Conservation (phyloP, 2,329 filamentous ascomycete genomes). For the Lecanicillium sp. region DNA sequence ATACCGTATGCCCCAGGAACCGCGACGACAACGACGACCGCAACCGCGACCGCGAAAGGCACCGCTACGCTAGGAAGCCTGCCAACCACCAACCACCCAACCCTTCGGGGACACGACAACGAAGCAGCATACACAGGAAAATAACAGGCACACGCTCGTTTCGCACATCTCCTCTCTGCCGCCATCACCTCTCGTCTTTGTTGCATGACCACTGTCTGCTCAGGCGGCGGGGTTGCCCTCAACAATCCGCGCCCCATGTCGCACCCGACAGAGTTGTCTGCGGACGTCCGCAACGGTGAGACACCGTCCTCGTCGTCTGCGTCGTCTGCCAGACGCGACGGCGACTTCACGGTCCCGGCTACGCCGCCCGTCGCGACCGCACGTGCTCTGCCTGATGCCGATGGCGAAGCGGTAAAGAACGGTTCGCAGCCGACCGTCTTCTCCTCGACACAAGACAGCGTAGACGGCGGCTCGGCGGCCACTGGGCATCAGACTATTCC, state of each 20-base stretch:
- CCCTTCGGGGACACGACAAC: too few species aligned
- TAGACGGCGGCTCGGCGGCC: neutral
- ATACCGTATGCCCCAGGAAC: too few species aligned
- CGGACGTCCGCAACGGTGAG: constrained; percentile 4
- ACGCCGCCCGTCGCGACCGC: constrained; percentile 7
- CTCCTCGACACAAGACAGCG: neutral
- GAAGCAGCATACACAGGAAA: too few species aligned
- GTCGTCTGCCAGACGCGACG: constrained; percentile 8
- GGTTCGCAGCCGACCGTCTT: neutral
- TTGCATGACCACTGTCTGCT: neutral
- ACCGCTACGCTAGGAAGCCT: neutral
- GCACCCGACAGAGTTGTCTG: constrained; percentile 6
- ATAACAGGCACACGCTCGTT: too few species aligned
- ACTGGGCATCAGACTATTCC: constrained; percentile 6
- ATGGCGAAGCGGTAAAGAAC: neutral
- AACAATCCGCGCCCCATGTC: constrained; percentile 11
- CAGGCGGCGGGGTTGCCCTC: constrained; percentile 9
- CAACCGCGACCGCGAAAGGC: neutral
- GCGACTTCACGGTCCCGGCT: constrained; percentile 7
- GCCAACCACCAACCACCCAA: neutral
- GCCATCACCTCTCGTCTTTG: too few species aligned
- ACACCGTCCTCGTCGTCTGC: constrained; percentile 7
- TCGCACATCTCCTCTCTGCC: too few species aligned
- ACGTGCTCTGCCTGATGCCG: neutral
- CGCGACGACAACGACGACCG: too few species aligned